Base-by-base conservation (phyloP, 1,284 basidiomycete species). In the Erythrobasidium hasegawianum region DNA sequence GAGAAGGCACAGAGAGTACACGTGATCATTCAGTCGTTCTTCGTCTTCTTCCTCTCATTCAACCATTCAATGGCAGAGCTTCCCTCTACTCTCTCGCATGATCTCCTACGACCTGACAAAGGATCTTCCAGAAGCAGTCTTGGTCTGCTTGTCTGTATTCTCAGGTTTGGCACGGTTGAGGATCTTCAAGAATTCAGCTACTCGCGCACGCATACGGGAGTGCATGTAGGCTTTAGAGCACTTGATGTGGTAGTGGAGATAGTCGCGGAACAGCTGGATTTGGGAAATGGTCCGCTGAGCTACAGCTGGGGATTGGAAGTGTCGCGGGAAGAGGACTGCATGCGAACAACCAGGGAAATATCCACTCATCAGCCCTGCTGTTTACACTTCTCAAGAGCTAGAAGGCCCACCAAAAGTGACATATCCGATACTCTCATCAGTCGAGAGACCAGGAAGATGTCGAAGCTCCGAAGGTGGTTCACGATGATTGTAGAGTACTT, bases 181-280 rank as follows among this genome's bases (percentile, higher is more conserved):
- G 56, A 98, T 86, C 81, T 98, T 98, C 79, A 97, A 87, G 82
- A 98, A 98, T 79, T 97, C 93, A 14, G 89, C 86, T 13, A 97
- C 96, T 26, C 96, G 86, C 76, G 88, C 84, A 69, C 96, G 84
- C 94, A 99, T 96, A 57, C 96, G 83, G 24, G 91, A 95, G 79
- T 98, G 96, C 90, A 99, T 95, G 81, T 98, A 98, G 1, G 95
- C 96, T 79, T 98, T 98, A 60, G 89, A 94, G 79, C 95, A 97
- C 77, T 95, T 98, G 85, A 99, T 96, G 79, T 98, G 96, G 79
- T 98, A 98, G 80, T 99, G 96, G 41, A 99, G 82, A 77, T 97
- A 97, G 79, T 97, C 93, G 59, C 96, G 84, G 87, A 99, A 98
- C 43, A 97, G 83, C 78, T 97, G 92, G 75, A 98, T 90, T 74